phyloP scores from a whole-genome alignment of 2,329 filamentous ascomycete species.

The Coniochaeta sp. region DNA sequence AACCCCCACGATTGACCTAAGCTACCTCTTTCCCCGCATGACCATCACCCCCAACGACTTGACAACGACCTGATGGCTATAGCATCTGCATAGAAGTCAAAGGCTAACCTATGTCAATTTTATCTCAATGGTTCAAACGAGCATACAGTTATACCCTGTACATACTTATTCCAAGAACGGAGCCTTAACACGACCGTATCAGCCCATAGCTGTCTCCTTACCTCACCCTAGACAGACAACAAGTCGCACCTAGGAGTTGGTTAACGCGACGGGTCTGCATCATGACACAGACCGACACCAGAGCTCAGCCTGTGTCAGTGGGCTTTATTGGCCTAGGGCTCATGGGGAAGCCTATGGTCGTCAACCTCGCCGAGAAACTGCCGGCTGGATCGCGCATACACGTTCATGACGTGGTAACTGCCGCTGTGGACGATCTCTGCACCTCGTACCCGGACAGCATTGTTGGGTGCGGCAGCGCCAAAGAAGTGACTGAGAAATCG shows the following conservation, averaged over 20 bases:
- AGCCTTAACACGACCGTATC: too few species aligned
- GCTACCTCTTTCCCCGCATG: neutral
- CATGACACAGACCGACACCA: neutral
- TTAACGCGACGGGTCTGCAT: too few species aligned
- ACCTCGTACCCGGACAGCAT: slow-evolving; percentile 28
- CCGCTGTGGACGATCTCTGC: slow-evolving; percentile 32
- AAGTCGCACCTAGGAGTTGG: neutral
- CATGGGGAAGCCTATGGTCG: slow-evolving; percentile 47
- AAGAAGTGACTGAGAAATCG: slow-evolving; percentile 39
- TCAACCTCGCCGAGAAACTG: slow-evolving; percentile 39
- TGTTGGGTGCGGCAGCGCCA: slow-evolving; percentile 30
- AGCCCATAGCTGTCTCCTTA: too few species aligned
- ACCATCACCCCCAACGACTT: neutral
- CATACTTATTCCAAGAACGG: neutral
- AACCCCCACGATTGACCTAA: neutral
- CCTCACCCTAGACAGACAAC: neutral
- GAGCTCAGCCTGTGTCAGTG: slow-evolving; percentile 2
- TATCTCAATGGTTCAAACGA: neutral
- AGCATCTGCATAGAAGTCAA: neutral
- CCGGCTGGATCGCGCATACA: slow-evolving; percentile 31
- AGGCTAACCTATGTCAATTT: neutral
- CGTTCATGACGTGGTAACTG: slow-evolving; percentile 38
- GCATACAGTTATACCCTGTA: neutral
- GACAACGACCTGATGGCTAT: neutral
- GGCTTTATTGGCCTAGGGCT: slow-evolving; percentile 45